phyloP scores from a whole-genome alignment of 768 basidiomycete genomes.

The Tricholoma saponaceum region DNA sequence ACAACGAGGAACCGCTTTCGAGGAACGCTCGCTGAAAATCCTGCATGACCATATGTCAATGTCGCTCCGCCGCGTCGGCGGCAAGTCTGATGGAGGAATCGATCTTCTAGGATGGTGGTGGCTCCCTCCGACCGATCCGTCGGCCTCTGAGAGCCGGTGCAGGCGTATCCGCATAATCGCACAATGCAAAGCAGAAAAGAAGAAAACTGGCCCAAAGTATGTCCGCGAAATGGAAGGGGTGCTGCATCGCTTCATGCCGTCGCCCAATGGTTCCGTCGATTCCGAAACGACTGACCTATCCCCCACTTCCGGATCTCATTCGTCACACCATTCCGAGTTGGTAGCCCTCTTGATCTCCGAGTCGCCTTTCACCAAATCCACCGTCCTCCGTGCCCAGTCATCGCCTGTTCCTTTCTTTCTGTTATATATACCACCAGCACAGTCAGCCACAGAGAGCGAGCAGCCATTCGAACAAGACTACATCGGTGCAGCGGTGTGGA shows the following conservation, averaged over 20 bases:
- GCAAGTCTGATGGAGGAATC: slow-evolving; percentile 86
- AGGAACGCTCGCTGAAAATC: slow-evolving; percentile 58
- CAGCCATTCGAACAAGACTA: slow-evolving; percentile 15
- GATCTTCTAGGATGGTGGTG: slow-evolving; percentile 95
- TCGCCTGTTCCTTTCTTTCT: slow-evolving; percentile 79
- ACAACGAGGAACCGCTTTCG: slow-evolving; percentile 71
- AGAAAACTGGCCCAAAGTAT: slow-evolving; percentile 72
- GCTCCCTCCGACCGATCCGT: slow-evolving; percentile 44
- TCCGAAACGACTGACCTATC: not conserved
- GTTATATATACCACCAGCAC: slow-evolving; percentile 61
- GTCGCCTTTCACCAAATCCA: slow-evolving; percentile 71
- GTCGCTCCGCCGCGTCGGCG: slow-evolving; percentile 75
- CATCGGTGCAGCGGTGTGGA: slow-evolving; percentile 60
- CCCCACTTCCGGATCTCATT: not conserved
- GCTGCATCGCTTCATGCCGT: slow-evolving; percentile 43
- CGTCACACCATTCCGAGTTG: slow-evolving; percentile 29
- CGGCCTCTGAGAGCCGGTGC: slow-evolving; percentile 19
- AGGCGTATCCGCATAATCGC: slow-evolving; percentile 71
- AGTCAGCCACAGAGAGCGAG: not conserved
- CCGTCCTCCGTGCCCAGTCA: slow-evolving; percentile 65
- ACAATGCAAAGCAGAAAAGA: slow-evolving; percentile 91
- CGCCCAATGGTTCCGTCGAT: not conserved
- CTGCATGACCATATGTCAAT: slow-evolving; percentile 70
- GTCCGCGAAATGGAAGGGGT: slow-evolving; percentile 94
- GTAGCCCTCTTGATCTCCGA: slow-evolving; percentile 81